These are phyloP conservation scores for Chaetomiaceae sp. DNA, from an alignment of 2,329 filamentous ascomycete genomes.

Conservation along the genomic window DNA sequence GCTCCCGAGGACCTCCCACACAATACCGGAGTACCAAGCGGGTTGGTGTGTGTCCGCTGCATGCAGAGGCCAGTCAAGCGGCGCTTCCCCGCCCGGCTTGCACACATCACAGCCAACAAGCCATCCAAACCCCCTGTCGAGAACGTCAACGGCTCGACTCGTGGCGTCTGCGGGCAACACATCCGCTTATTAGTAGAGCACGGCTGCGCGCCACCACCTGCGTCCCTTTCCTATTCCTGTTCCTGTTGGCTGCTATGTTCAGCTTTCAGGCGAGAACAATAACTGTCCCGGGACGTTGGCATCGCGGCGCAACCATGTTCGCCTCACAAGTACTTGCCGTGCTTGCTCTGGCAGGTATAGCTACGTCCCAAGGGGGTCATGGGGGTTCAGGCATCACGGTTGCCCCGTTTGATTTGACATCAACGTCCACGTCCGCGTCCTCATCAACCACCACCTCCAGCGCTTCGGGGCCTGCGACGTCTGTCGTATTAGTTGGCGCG, in stretches of 20 bases:
- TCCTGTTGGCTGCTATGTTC: constrained; percentile 2
- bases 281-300: background rate
- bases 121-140: background rate
- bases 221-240: constrained; percentile 2
- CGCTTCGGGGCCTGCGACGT: constrained; percentile 8
- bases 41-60: background rate
- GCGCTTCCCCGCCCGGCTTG: background rate
- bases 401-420: background rate
- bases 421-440: background rate
- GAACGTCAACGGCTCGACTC: constrained; percentile 6
- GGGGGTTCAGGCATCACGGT: background rate
- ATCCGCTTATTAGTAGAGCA: constrained; percentile 14
- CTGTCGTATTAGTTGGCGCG: constrained; percentile 18
- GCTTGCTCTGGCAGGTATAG: constrained; percentile 3
- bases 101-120: constrained; percentile 9
- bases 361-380: constrained; percentile 2
- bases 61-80: too few relatives aligned
- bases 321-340: constrained; percentile 5
- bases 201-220: constrained; percentile 1
- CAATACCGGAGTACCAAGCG: background rate
- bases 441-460: constrained; percentile 2
- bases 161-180: constrained; percentile 9
- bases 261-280: background rate
- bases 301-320: constrained; percentile 11
- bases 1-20: too few relatives aligned